Evolutionary conservation across 2,329 filamentous ascomycete genomes (phyloP).

Genomic region (Alternaria consortialis): DNA sequence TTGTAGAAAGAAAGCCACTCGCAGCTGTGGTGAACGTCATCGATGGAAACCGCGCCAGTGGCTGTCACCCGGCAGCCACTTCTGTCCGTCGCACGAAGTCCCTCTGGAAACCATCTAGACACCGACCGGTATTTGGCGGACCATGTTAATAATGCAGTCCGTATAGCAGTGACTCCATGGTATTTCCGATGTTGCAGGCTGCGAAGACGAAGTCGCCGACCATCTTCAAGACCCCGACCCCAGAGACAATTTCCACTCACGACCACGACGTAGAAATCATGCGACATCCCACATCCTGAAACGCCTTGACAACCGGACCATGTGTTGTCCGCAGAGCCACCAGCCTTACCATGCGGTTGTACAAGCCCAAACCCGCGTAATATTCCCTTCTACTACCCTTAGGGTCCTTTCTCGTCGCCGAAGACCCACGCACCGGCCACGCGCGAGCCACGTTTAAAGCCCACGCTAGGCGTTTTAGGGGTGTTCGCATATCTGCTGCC

Average conservation of each 20-base stretch:
- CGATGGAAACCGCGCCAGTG: not conserved
- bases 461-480: constrained; percentile 22
- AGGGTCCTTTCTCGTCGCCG: constrained; percentile 13
- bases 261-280: constrained; percentile 12
- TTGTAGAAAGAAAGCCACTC: not conserved
- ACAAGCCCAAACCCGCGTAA: constrained; percentile 7
- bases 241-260: not conserved
- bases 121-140: not conserved
- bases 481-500: constrained; percentile 17
- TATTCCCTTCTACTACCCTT: not conserved
- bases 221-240: not conserved
- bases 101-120: not conserved
- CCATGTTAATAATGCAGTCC: not conserved
- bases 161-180: not conserved
- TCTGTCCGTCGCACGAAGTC: not conserved
- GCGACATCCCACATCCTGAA: constrained; percentile 12
- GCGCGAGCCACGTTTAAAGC: constrained; percentile 23
- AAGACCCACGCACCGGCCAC: constrained; percentile 18
- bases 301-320: not conserved
- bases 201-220: not conserved
- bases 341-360: constrained; percentile 7
- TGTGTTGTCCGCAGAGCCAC: not conserved
- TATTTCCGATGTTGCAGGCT: not conserved
- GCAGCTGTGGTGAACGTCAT: not conserved
- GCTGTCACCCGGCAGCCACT: not conserved